These are phyloP conservation scores for Glaciozyma martinii DNA, from an alignment of 768 basidiomycete genomes.

Conservation along the genomic window DNA sequence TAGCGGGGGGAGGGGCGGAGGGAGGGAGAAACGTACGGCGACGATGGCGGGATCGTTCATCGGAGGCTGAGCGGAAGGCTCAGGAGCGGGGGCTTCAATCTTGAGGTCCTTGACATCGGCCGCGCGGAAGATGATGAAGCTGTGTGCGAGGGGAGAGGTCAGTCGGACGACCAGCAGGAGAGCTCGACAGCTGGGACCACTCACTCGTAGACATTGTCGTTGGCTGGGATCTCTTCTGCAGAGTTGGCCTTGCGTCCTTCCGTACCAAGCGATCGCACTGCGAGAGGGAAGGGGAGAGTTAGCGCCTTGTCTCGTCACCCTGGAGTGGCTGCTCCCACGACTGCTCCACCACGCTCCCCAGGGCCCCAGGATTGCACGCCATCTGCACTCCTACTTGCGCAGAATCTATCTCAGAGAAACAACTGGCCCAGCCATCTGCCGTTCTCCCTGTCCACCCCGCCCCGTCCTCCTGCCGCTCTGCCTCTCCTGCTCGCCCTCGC, in stretches of 20 bases:
- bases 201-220: conserved; percentile 34
- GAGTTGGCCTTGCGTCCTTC: conserved; percentile 33
- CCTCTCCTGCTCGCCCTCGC: not conserved
- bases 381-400: not conserved
- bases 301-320: not conserved
- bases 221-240: conserved; percentile 29
- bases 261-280: conserved; percentile 34
- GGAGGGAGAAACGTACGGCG: conserved; percentile 8
- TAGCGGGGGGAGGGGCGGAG: not conserved
- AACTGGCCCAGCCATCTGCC: not conserved
- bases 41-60: conserved; percentile 35
- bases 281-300: not conserved
- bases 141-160: not conserved
- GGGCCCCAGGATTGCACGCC: too few relatives aligned
- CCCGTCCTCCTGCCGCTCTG: too few relatives aligned
- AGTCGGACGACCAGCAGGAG: not conserved
- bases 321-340: too few relatives aligned
- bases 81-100: conserved; percentile 33
- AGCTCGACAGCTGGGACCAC: not conserved
- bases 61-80: conserved; percentile 16
- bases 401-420: not conserved
- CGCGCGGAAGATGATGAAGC: conserved; percentile 36
- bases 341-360: not conserved
- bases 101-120: conserved; percentile 39
- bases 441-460: too few relatives aligned